These are phyloP conservation scores for Leccinum boreale DNA, from an alignment of 768 basidiomycete genomes.

Conservation along the genomic window DNA sequence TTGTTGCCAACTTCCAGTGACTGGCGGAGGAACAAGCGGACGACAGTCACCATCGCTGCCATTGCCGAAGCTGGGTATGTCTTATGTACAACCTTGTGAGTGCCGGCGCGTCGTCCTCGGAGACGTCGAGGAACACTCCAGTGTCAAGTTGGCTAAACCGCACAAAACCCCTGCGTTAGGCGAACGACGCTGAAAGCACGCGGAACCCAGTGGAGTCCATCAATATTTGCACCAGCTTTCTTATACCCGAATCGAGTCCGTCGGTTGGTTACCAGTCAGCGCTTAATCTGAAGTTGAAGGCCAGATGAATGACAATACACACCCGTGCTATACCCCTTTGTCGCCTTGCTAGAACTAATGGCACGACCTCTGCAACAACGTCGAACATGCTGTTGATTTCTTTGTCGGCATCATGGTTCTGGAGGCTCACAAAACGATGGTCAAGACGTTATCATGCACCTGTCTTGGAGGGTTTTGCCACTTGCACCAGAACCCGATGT, in stretches of 20 bases:
- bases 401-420: conserved; percentile 6
- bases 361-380: conserved; percentile 40
- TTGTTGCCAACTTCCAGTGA: conserved; percentile 51
- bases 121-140: conserved; percentile 61
- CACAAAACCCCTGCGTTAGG: no score
- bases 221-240: conserved; percentile 1
- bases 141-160: conserved; percentile 37
- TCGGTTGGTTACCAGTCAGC: background rate
- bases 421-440: conserved; percentile 29
- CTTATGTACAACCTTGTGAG: conserved; percentile 53
- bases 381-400: conserved; percentile 40
- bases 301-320: background rate
- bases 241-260: conserved; percentile 44
- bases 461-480: conserved; percentile 5
- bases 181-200: background rate
- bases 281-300: no score
- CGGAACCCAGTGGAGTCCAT: conserved; percentile 31
- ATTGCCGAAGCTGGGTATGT: conserved; percentile 55
- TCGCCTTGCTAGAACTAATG: conserved; percentile 43
- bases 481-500: conserved; percentile 54
- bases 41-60: conserved; percentile 44
- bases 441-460: background rate
- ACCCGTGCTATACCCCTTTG: conserved; percentile 38
- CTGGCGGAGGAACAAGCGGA: conserved; percentile 56
- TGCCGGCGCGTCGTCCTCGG: conserved; percentile 65